A percentile compares a stretch with the other conserved stretches of the same genome.
phyloP scores from a whole-genome alignment of 1,139 yeast species.

The Debaryomyces robertsiae region DNA sequence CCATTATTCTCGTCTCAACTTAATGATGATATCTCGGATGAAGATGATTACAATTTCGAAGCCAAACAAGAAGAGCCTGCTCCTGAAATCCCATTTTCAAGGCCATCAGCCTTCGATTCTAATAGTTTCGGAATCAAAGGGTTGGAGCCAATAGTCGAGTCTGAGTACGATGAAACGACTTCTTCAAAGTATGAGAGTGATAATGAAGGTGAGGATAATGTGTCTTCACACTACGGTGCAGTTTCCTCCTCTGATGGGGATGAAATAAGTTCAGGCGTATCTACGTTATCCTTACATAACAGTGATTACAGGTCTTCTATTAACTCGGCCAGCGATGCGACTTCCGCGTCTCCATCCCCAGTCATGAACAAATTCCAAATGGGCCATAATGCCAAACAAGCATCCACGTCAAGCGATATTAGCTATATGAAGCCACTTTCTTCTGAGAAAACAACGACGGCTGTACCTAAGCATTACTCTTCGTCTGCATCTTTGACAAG shows the following conservation, averaged over 20 bases:
- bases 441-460: constrained; percentile 1
- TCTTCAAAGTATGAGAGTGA: constrained; percentile 43
- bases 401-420: constrained; percentile 19
- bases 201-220: constrained; percentile 25
- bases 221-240: constrained; percentile 15
- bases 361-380: constrained; percentile 12
- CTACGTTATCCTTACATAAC: constrained; percentile 46
- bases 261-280: constrained; percentile 36
- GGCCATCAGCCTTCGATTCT: constrained; percentile 26
- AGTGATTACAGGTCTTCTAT: constrained; percentile 37
- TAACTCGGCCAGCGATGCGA: constrained; percentile 22
- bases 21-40: constrained; percentile 10
- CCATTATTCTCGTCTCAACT: constrained; percentile 5
- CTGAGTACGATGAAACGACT: constrained; percentile 33
- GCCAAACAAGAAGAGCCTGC: constrained; percentile 1
- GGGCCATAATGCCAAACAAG: constrained; percentile 12
- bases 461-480: constrained; percentile 12
- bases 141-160: constrained; percentile 45
- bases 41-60: constrained; percentile 11
- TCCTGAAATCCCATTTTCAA: neutral
- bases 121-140: constrained; percentile 38
- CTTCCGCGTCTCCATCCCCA: constrained; percentile 20
- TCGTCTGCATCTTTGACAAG: constrained; percentile 16
- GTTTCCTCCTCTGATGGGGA: constrained; percentile 22
- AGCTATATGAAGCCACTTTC: constrained; percentile 20